Evolutionary conservation across 371 early-diverging fungal species (phyloP).

Genomic region (Rhizopus sp.): DNA sequence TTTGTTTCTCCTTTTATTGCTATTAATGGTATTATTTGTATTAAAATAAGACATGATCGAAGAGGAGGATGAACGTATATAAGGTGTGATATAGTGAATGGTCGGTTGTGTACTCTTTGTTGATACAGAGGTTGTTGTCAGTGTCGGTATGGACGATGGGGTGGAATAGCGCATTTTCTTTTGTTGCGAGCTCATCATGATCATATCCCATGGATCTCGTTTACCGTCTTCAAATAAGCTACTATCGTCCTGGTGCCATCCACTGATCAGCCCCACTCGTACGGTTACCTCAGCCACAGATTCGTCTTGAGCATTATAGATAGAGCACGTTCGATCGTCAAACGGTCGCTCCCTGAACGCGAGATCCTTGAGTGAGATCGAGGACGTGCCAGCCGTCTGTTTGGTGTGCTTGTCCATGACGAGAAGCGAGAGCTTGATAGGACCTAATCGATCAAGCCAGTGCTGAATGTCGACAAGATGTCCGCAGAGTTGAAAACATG

Average conservation of each 20-base stretch:
- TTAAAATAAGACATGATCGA: not conserved
- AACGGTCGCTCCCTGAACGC: constrained; percentile 22
- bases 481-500: constrained; percentile 41
- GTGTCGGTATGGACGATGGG: constrained; percentile 23
- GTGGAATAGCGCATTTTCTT: constrained; percentile 26
- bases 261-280: constrained; percentile 39
- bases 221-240: not conserved
- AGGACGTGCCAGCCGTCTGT: constrained; percentile 31
- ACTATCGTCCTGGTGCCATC: constrained; percentile 33
- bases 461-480: constrained; percentile 42
- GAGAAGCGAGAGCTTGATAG: constrained; percentile 23
- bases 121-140: constrained; percentile 17
- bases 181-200: constrained; percentile 1
- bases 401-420: constrained; percentile 32
- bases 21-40: no score
- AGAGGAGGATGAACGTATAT: not conserved
- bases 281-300: constrained; percentile 42
- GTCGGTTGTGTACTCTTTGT: constrained; percentile 16
- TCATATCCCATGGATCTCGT: constrained; percentile 19
- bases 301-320: constrained; percentile 24
- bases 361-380: constrained; percentile 28
- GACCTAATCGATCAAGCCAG: constrained; percentile 34
- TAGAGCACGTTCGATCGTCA: constrained; percentile 30
- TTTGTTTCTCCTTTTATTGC: not conserved
- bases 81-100: constrained; percentile 6